Percentiles rank a stretch among this genome's conserved stretches.
Evolutionary conservation across 176 grass and related monocot species (phyloP).

Genomic region (Eragrostis curvula): DNA sequence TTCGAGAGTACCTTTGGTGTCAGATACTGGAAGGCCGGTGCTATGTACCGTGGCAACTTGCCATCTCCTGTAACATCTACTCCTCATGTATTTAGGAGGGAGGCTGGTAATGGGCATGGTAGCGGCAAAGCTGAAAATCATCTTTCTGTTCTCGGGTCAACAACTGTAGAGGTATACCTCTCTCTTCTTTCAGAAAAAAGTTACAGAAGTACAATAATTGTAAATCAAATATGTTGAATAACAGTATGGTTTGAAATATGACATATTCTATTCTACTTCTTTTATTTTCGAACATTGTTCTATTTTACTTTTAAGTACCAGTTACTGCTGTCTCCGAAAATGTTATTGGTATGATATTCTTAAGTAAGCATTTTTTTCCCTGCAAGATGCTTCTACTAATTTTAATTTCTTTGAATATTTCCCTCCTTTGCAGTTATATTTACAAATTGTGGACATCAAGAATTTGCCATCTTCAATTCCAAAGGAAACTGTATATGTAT

Average conservation of each 20-base stretch:
- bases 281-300: too few relatives aligned
- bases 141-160: constrained; percentile 47
- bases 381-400: constrained; percentile 2
- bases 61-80: constrained; percentile 65
- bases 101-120: not conserved
- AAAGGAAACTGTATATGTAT: constrained; percentile 66
- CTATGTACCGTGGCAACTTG: constrained; percentile 74
- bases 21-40: constrained; percentile 89
- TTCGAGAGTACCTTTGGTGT: constrained; percentile 76
- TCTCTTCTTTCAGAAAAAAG: constrained; percentile 28
- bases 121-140: constrained; percentile 34
- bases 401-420: constrained; percentile 24
- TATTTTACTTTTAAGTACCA: not conserved
- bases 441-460: constrained; percentile 88
- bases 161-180: constrained; percentile 66
- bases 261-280: not conserved
- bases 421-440: constrained; percentile 63
- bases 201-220: not conserved
- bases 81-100: constrained; percentile 43
- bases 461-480: constrained; percentile 56
- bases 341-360: not conserved
- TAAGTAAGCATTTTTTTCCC: not conserved
- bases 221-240: not conserved
- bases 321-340: not conserved
- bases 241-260: constrained; percentile 13